Evolutionary conservation across 352 stramenopile genomes (phyloP).

Genomic region (Phytophthora tentaculata): DNA sequence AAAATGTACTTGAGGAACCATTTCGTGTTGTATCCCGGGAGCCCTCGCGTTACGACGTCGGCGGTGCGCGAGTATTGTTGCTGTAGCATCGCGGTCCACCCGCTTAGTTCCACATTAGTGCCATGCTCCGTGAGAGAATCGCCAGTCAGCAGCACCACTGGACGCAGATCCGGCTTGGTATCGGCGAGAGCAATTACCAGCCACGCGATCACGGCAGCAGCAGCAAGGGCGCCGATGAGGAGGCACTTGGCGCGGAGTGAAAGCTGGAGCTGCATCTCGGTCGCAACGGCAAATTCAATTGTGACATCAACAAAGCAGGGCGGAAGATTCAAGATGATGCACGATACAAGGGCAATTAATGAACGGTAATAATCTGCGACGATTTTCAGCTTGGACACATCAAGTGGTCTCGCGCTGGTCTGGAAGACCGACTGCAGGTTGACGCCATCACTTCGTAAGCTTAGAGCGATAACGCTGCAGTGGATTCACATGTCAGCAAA

Average conservation of each 20-base stretch:
- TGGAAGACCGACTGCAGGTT: not conserved
- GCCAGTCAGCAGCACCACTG: conserved; percentile 35
- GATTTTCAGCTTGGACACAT: conserved; percentile 8
- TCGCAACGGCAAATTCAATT: conserved; percentile 17
- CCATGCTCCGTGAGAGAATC: conserved; percentile 53
- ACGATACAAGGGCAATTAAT: not conserved
- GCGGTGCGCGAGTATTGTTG: conserved; percentile 38
- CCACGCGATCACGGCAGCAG: conserved; percentile 17
- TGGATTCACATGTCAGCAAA: too few species aligned
- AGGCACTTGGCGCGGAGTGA: conserved; percentile 13
- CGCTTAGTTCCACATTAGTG: conserved; percentile 26
- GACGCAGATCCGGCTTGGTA: conserved; percentile 23
- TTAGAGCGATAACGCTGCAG: too few species aligned
- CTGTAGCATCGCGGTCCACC: conserved; percentile 42
- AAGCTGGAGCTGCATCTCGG: conserved; percentile 5
- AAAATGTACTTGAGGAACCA: conserved; percentile 46
- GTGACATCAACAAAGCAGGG: conserved; percentile 13
- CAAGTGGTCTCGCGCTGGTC: not conserved
- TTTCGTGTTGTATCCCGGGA: conserved; percentile 52
- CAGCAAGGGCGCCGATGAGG: conserved; percentile 12
- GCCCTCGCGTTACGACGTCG: conserved; percentile 49
- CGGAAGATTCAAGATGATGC: conserved; percentile 22
- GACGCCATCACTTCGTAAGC: too few species aligned
- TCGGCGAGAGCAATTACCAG: conserved; percentile 26
- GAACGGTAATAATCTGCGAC: conserved; percentile 25